Conservation (phyloP, 2,329 filamentous ascomycete species). For the Akanthomyces lecanii region DNA sequence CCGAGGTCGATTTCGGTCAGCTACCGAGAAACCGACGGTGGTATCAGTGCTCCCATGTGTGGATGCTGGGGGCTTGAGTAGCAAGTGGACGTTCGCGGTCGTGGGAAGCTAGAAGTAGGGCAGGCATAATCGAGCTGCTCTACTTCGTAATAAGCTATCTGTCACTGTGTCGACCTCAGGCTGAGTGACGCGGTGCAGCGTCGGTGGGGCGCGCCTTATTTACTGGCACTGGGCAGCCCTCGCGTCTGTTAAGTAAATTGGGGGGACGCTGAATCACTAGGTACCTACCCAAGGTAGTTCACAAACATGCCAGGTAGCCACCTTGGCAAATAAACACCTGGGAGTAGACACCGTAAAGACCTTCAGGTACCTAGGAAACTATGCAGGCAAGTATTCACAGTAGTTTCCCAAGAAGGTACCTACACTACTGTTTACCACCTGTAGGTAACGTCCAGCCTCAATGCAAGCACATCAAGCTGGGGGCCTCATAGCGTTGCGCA, state of each 20-base stretch:
- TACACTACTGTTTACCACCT: too few species aligned
- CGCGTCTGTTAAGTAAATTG: background rate
- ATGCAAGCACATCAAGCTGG: too few species aligned
- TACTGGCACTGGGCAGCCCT: too few species aligned
- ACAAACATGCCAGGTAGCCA: too few species aligned
- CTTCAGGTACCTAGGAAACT: too few species aligned
- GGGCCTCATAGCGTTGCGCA: too few species aligned
- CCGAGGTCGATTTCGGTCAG: constrained; percentile 1
- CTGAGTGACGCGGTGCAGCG: background rate
- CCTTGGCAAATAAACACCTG: too few species aligned
- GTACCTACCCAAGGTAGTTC: too few species aligned
- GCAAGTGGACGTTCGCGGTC: background rate
- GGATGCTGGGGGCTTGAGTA: background rate
- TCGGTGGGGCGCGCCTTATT: background rate
- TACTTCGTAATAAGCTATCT: background rate
- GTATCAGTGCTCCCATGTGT: background rate
- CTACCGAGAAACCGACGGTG: background rate
- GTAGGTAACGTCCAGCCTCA: too few species aligned
- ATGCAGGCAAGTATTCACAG: too few species aligned
- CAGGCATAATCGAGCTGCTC: background rate
- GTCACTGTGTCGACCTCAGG: constrained; percentile 4
- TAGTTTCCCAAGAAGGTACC: too few species aligned
- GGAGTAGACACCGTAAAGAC: too few species aligned
- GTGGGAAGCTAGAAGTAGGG: background rate
- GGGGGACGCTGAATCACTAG: background rate